Evolutionary conservation across 805 yeast genomes (phyloP), one percentile per base, ranked within the genome.

Genomic region (Saccharomyces eubayanus): DNA sequence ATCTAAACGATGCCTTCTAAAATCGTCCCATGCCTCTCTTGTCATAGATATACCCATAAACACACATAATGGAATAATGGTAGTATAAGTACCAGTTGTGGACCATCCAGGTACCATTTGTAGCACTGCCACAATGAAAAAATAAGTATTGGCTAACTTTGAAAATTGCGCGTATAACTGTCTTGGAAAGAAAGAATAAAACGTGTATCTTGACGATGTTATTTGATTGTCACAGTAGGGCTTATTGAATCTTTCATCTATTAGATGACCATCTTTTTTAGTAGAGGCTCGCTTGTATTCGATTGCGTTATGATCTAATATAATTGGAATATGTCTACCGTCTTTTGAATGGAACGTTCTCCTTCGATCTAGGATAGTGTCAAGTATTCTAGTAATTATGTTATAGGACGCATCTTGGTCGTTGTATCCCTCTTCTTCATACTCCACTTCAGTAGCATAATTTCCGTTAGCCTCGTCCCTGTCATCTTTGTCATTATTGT

Each of bases 81-180:
- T 94, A 3, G 98, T 94, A 66, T 83, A 89, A 11, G 90, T 86
- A 55, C 98, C 99, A 0, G 99, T 94, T 5, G 99, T 89, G 1
- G 97, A 89, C 97, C 97, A 94, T 2, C 90, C 82, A 0, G 99
- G 98, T 49, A 94, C 85, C 91, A 92, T 84, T 67, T 94, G 99
- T 75, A 94, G 74, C 57, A 94, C 86, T 2, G 98, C 91, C 16
- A 94, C 94, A 2, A 83, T 76, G 79, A 94, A 72, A 71, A 94
- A 94, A 69, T 94, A 92, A 57, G 91, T 76, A 66, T 94, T 94
- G 29, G 99, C 99, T 47, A 94, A 64, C 66, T 89, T 92, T 27
- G 96, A 89, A 64, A 94, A 92, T 69, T 94, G 99, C 2, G 94
- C 96, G 57, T 82, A 77, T 41, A 94, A 68, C 65, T 94, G 97